Percentiles rank a stretch among this genome's conserved stretches.
phyloP scores from a whole-genome alignment of 768 basidiomycete species.

The Lentinus tigrinus region DNA sequence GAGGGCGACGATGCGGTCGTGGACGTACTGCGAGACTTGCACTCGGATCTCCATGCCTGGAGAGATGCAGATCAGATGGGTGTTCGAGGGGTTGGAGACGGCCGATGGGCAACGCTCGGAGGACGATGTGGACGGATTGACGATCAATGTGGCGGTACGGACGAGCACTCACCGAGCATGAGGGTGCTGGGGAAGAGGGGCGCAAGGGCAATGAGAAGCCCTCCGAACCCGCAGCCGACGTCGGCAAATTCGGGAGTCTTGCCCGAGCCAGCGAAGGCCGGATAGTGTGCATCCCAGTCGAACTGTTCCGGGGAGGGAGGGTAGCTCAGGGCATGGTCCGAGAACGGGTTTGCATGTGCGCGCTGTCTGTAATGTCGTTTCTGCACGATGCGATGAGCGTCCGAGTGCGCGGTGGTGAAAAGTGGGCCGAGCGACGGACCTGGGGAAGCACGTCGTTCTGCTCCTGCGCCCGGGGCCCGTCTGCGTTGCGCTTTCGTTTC shows the following conservation, averaged over 20 bases:
- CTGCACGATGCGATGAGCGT: conserved; percentile 35
- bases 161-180: conserved; percentile 74
- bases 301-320: conserved; percentile 72
- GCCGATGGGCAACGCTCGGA: not conserved
- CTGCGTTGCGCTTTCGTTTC: conserved; percentile 29
- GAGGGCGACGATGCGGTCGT: conserved; percentile 90
- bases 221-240: conserved; percentile 97
- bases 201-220: conserved; percentile 84
- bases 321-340: conserved; percentile 86
- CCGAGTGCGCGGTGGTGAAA: not conserved
- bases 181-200: conserved; percentile 88
- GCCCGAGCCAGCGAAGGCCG: conserved; percentile 54
- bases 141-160: not conserved
- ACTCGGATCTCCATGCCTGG: conserved; percentile 96
- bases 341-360: conserved; percentile 85
- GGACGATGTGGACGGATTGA: not conserved
- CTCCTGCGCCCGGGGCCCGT: conserved; percentile 8
- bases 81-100: conserved; percentile 1
- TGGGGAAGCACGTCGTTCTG: conserved; percentile 31
- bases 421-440: conserved; percentile 21
- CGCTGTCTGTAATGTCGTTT: conserved; percentile 85
- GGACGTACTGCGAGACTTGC: conserved; percentile 94
- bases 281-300: conserved; percentile 85
- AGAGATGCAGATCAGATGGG: not conserved
- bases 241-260: conserved; percentile 92